A percentile compares a stretch with the other conserved stretches of the same genome.
phyloP scores from a whole-genome alignment of 768 basidiomycete species.

The Tephrocybe sp. region DNA sequence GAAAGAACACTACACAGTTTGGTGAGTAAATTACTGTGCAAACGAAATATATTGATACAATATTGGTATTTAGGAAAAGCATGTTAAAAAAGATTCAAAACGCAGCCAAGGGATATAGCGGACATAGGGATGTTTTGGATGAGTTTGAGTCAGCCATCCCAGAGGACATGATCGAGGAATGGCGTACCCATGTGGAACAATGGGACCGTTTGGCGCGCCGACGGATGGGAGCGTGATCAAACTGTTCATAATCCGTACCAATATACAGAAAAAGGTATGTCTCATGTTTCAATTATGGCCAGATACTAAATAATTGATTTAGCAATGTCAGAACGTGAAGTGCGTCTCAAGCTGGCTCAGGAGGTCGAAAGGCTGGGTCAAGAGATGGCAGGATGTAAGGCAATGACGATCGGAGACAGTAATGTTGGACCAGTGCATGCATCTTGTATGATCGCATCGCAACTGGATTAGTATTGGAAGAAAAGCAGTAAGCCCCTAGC shows the following conservation, averaged over 20 bases:
- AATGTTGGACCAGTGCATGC: neutral
- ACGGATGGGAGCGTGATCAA: no score
- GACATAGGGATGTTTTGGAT: no score
- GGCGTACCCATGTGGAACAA: no score
- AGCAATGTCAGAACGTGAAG: neutral
- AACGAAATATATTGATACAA: neutral
- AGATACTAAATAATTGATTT: neutral
- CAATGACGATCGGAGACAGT: no score
- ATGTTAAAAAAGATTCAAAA: conserved; percentile 4
- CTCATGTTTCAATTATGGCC: neutral
- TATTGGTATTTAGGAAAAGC: neutral
- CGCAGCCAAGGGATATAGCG: no score
- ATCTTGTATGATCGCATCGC: conserved; percentile 2
- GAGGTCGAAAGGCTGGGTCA: neutral
- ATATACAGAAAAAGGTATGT: neutral
- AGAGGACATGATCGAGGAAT: no score
- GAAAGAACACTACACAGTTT: neutral
- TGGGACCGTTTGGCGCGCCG: no score
- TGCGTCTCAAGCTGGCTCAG: neutral
- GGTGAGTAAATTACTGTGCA: neutral
- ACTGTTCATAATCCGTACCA: neutral
- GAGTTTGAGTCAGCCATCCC: no score
- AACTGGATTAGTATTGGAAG: conserved; percentile 1
- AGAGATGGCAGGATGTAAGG: neutral
- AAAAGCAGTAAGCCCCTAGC: conserved; percentile 1